phyloP scores from a whole-genome alignment of 768 basidiomycete genomes.

The Hemileccinum rubropunctum region DNA sequence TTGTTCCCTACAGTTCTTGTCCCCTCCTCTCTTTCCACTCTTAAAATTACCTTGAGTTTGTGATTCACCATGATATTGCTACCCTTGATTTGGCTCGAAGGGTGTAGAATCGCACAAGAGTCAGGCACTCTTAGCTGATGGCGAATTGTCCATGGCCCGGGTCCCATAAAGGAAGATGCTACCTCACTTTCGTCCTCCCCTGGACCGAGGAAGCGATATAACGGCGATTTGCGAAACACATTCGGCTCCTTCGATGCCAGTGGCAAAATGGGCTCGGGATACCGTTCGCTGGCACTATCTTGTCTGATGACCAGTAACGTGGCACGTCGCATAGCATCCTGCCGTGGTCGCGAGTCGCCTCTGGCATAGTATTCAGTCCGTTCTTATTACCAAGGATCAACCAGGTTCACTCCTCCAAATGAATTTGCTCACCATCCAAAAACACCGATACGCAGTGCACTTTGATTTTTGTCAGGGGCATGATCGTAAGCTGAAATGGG shows the following conservation, averaged over 20 bases:
- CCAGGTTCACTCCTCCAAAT: not conserved
- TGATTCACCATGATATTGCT: slow-evolving; percentile 78
- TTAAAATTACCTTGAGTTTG: slow-evolving; percentile 73
- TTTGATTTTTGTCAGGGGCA: slow-evolving; percentile 82
- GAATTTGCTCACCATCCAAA: slow-evolving; percentile 69
- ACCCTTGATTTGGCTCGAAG: slow-evolving; percentile 59
- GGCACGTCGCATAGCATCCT: slow-evolving; percentile 61
- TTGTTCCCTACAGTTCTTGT: slow-evolving; percentile 70
- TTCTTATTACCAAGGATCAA: slow-evolving; percentile 44
- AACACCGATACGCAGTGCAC: slow-evolving; percentile 68
- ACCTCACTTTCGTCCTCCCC: slow-evolving; percentile 54
- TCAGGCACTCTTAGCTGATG: slow-evolving; percentile 66
- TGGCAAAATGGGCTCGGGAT: slow-evolving; percentile 68
- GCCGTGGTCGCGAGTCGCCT: slow-evolving; percentile 62
- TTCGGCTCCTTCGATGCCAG: slow-evolving; percentile 67
- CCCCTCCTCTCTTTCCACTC: slow-evolving; percentile 76
- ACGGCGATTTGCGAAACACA: slow-evolving; percentile 63
- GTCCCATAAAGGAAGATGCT: slow-evolving; percentile 63
- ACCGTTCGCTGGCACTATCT: slow-evolving; percentile 38
- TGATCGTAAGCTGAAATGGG: slow-evolving; percentile 75
- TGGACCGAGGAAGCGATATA: slow-evolving; percentile 48
- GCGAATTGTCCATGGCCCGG: slow-evolving; percentile 86
- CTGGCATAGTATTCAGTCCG: slow-evolving; percentile 78
- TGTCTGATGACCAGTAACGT: slow-evolving; percentile 62
- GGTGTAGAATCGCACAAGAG: slow-evolving; percentile 59